Base-by-base conservation (phyloP, 352 stramenopile genomes). In the Phytopythium delawarense region DNA sequence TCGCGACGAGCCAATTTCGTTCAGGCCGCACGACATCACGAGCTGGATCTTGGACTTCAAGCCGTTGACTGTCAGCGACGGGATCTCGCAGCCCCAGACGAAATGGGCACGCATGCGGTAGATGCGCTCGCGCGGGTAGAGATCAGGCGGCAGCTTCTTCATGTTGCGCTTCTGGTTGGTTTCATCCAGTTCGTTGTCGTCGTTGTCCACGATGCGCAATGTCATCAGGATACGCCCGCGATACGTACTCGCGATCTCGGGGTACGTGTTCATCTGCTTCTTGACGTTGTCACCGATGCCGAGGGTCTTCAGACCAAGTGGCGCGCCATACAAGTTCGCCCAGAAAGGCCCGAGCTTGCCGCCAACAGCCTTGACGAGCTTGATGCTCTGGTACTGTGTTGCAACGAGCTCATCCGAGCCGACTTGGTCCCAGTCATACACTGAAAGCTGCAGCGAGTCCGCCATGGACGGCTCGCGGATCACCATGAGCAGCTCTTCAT, bases 241-340 rank as follows among this genome's bases (percentile, higher is more conserved):
- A 57, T 96, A 96, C 1, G 84, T 92, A 16, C 81, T 93, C 13
- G 81, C 88, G 48, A 89, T 81, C 23, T 94, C 78, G 0, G 89
- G 88, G 48, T 86, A 89, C 39, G 70, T 84, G 63, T 96, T 96
- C 90, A 96, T 96, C 55, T 91, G 80, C 34, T 87, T 87, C 62
- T 90, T 85, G 51, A 87, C 74, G 11, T 74, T 78, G 52, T 84
- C 75, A 5, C 81, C 75, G 35, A 90, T 71, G 5, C 72, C 79
- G 18, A 88, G 74, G 30, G 76, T 73, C 65, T 86, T 89, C 7
- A 80, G 59, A 34, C 71, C 67, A 35, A 94, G 28, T 7, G 84
- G 84, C 2, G 82, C 79, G 16, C 84, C 84, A 59, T 94, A 94
- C n/a, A 94, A 75, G 40, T 91, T 94, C 53, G 78, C 65, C 84